Conservation (phyloP, 1,139 yeast species). For the Candida tetrigidarum region DNA sequence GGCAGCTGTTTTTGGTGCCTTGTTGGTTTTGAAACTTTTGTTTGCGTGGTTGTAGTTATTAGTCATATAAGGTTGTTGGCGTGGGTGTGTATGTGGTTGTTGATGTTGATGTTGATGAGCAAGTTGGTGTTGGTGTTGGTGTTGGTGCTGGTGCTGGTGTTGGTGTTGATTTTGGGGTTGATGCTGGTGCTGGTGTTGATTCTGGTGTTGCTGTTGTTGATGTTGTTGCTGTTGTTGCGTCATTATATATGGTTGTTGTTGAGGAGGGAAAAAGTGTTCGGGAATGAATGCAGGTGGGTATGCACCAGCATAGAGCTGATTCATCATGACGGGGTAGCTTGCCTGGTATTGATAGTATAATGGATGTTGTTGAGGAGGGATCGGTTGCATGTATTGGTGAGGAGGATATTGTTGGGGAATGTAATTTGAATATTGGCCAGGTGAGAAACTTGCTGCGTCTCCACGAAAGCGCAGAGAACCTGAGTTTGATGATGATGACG, state of each 20-base stretch:
- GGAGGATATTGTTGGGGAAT: constrained; percentile 25
- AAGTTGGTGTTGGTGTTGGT: too few relatives aligned
- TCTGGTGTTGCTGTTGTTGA: constrained; percentile 11
- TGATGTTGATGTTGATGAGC: too few relatives aligned
- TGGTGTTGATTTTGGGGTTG: too few relatives aligned
- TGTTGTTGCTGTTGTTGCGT: constrained; percentile 5
- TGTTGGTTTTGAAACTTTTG: background rate
- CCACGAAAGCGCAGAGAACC: constrained; percentile 47
- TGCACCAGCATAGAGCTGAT: constrained; percentile 15
- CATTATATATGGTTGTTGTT: constrained; percentile 5
- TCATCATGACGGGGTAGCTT: constrained; percentile 19
- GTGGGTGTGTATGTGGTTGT: constrained; percentile 4
- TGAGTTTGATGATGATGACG: constrained; percentile 24
- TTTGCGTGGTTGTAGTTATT: constrained; percentile 1
- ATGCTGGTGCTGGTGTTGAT: background rate
- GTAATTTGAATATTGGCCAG: constrained; percentile 26
- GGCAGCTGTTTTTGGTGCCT: background rate
- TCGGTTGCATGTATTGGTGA: constrained; percentile 23
- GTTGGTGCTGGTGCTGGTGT: constrained; percentile 3
- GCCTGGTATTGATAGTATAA: constrained; percentile 22
- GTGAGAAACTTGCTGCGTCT: constrained; percentile 47
- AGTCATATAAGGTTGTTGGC: constrained; percentile 2
- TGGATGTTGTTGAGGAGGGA: constrained; percentile 26
- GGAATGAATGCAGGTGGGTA: constrained; percentile 10
- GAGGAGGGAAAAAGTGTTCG: constrained; percentile 8